A percentile compares a stretch with the other conserved stretches of the same genome.
Conservation (phyloP, 2,329 filamentous ascomycete species). For the Podosphaera fusca region DNA sequence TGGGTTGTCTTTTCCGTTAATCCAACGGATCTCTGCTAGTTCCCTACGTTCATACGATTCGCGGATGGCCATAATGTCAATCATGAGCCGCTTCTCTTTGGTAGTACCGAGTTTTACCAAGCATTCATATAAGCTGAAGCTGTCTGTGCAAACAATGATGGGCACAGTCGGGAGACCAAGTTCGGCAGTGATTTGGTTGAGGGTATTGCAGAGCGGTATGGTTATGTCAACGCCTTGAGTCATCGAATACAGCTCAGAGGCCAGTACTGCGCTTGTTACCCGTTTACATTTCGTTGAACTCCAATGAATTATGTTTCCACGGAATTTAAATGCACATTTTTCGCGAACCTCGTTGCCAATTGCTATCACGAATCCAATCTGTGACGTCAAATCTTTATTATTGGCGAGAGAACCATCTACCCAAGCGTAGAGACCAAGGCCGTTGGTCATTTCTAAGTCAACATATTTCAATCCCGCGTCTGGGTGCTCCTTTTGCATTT, state of each 20-base stretch:
- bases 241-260: not conserved
- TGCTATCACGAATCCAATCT: not conserved
- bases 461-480: not conserved
- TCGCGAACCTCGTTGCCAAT: not conserved
- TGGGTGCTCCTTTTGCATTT: not conserved
- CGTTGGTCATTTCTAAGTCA: not conserved
- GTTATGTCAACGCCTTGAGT: not conserved
- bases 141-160: not conserved
- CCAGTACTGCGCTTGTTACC: not conserved
- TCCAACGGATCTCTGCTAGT: constrained; percentile 1
- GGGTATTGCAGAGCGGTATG: no score
- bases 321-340: not conserved
- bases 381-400: not conserved
- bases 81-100: not conserved
- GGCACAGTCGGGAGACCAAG: not conserved
- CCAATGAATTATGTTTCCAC: not conserved
- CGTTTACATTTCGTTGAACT: not conserved
- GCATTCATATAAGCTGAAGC: no score
- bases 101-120: no score
- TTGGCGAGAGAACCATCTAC: not conserved
- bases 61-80: not conserved
- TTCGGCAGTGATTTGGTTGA: not conserved
- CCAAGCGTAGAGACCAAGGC: not conserved
- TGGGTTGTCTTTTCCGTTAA: no score
- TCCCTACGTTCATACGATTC: not conserved